phyloP scores from a whole-genome alignment of 1,284 basidiomycete genomes.

The Trametes versicolor region DNA sequence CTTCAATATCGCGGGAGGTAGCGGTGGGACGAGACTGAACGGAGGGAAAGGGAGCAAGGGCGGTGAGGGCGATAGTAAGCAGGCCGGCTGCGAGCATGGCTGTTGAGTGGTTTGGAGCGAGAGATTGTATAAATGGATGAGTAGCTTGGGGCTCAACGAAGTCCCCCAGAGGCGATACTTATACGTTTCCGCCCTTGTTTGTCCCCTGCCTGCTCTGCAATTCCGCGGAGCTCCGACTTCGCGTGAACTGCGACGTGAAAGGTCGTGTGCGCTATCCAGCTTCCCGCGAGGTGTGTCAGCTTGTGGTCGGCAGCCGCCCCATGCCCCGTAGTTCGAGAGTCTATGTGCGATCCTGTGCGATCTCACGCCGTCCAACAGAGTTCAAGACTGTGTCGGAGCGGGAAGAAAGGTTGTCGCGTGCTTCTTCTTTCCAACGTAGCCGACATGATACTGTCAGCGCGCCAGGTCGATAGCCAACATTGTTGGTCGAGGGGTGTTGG shows the following conservation, averaged over 20 bases:
- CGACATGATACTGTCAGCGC: neutral
- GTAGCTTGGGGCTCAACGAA: neutral
- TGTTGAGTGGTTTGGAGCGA: neutral
- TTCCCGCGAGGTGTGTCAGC: neutral
- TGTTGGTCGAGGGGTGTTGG: conserved; percentile 2
- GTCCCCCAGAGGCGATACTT: neutral
- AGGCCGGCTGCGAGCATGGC: conserved; percentile 27
- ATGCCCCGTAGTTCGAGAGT: neutral
- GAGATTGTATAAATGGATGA: neutral
- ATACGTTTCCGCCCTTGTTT: neutral
- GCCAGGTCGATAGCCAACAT: neutral
- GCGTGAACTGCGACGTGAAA: neutral
- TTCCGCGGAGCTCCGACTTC: no score
- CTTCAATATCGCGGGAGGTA: neutral
- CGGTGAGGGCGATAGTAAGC: conserved; percentile 13
- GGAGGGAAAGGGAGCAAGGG: conserved; percentile 5
- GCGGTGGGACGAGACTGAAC: neutral
- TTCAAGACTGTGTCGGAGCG: neutral
- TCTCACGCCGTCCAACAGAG: neutral
- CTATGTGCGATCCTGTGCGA: neutral
- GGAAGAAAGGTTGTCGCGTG: neutral
- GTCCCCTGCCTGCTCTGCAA: no score
- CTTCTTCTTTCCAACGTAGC: neutral
- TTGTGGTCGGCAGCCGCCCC: neutral
- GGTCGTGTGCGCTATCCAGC: neutral